Conservation (phyloP, 73 alveolate species). For the Paramecium sexaurelia region DNA sequence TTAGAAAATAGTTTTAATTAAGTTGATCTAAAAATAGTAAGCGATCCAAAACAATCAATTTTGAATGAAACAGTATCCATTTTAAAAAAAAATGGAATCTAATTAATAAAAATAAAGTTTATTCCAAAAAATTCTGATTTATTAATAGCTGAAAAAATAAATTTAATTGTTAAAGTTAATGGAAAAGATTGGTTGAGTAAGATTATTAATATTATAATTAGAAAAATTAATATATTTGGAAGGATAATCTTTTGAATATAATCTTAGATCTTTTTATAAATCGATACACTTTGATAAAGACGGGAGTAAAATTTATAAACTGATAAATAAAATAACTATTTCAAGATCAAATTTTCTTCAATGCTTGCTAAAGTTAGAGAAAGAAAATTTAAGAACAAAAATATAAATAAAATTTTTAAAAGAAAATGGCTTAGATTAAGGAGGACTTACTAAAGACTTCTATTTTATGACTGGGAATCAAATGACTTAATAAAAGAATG, state of each 20-base stretch:
- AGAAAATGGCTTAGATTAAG: slow-evolving; percentile 47
- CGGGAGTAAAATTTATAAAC: neutral
- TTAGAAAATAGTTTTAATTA: neutral
- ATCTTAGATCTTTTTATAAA: neutral
- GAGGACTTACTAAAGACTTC: slow-evolving; percentile 54
- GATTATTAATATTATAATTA: neutral
- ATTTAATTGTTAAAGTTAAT: too few species aligned
- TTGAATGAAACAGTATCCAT: too few species aligned
- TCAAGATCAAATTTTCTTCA: slow-evolving; percentile 29
- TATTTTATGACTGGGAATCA: neutral
- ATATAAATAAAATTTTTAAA: neutral
- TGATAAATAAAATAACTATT: neutral
- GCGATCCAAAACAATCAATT: too few species aligned
- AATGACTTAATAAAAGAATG: neutral
- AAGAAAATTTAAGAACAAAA: neutral
- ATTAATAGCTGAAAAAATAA: too few species aligned
- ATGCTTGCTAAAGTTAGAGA: neutral
- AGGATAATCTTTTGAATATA: slow-evolving; percentile 14
- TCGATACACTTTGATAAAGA: neutral
- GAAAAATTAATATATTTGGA: neutral
- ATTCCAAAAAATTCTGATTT: too few species aligned
- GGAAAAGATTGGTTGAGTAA: too few species aligned
- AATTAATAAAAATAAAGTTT: too few species aligned
- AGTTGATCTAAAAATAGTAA: too few species aligned
- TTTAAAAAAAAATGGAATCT: too few species aligned